These are phyloP conservation scores for Citrullus amarus DNA, from an alignment of 306 rosid species.

Conservation along the genomic window DNA sequence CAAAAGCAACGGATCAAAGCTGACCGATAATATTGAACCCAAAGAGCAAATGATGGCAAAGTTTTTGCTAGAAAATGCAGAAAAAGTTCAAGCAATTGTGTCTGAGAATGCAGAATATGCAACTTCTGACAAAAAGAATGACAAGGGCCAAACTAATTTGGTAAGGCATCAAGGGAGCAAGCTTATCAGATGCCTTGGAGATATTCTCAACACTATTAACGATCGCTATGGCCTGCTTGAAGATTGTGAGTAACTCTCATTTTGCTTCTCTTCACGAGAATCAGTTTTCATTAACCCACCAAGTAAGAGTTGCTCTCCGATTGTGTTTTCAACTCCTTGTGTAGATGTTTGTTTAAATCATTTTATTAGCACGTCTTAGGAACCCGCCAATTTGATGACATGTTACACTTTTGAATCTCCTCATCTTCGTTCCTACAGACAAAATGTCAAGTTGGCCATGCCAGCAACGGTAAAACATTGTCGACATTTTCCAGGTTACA, in stretches of 20 bases:
- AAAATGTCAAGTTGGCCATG: background rate
- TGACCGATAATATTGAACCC: background rate
- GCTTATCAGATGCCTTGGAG: slow-evolving; percentile 33
- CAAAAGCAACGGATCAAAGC: slow-evolving; percentile 3
- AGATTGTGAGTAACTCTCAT: slow-evolving; percentile 11
- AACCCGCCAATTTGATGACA: background rate
- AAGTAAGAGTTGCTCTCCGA: background rate
- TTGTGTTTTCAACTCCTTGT: background rate
- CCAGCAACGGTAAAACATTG: background rate
- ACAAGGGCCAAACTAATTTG: slow-evolving; percentile 7
- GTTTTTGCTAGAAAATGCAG: slow-evolving; percentile 27
- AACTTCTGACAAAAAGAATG: slow-evolving; percentile 6
- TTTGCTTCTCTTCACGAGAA: background rate
- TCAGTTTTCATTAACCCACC: background rate
- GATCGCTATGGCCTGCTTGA: slow-evolving; percentile 18
- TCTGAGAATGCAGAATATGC: slow-evolving; percentile 16
- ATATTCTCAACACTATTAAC: slow-evolving; percentile 25
- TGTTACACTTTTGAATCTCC: background rate
- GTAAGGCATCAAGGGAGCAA: slow-evolving; percentile 27
- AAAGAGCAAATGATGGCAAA: slow-evolving; percentile 19
- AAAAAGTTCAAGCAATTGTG: slow-evolving; percentile 25
- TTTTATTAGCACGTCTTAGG: slow-evolving; percentile 3
- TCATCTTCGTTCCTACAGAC: background rate
- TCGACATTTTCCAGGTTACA: background rate
- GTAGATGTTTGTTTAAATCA: background rate